These are phyloP conservation scores for Acanthamoeba healyi DNA, from an alignment of 208 protist species.

Conservation along the genomic window DNA sequence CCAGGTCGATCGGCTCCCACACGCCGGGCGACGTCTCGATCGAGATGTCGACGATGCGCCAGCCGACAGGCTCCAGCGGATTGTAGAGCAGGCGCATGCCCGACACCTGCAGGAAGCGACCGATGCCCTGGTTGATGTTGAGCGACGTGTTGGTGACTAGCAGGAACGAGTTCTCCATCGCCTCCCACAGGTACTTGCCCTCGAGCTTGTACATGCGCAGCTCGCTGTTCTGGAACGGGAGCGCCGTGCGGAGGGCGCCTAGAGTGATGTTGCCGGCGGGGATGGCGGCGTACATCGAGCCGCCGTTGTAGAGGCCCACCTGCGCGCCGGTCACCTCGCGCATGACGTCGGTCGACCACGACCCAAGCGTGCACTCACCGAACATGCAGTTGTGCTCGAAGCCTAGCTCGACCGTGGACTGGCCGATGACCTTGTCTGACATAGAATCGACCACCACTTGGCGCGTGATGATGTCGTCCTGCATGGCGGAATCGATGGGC, in stretches of 20 bases:
- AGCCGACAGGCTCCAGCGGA: constrained; percentile 2
- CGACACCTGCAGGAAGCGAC: constrained; percentile 61
- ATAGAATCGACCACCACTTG: not conserved
- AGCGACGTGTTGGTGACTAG: constrained; percentile 47
- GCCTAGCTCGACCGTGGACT: not conserved
- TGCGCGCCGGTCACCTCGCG: not conserved
- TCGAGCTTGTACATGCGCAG: not conserved
- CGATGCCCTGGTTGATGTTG: constrained; percentile 71
- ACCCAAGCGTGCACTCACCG: constrained; percentile 33
- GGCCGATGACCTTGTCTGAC: not conserved
- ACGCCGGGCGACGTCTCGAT: not conserved
- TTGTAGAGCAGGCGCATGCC: constrained; percentile 58
- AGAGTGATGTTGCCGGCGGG: not conserved
- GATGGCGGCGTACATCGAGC: not conserved
- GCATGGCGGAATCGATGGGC: not conserved
- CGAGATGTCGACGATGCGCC: not conserved
- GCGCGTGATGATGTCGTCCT: not conserved
- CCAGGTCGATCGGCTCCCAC: not conserved
- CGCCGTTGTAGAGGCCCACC: constrained; percentile 32
- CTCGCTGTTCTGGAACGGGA: not conserved
- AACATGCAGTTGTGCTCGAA: constrained; percentile 27
- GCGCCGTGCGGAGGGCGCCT: not conserved
- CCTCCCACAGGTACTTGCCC: constrained; percentile 13
- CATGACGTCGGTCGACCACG: constrained; percentile 1
- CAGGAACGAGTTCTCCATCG: constrained; percentile 37